Conservation (phyloP, 768 basidiomycete genomes). For the Podaxis rugospora region DNA sequence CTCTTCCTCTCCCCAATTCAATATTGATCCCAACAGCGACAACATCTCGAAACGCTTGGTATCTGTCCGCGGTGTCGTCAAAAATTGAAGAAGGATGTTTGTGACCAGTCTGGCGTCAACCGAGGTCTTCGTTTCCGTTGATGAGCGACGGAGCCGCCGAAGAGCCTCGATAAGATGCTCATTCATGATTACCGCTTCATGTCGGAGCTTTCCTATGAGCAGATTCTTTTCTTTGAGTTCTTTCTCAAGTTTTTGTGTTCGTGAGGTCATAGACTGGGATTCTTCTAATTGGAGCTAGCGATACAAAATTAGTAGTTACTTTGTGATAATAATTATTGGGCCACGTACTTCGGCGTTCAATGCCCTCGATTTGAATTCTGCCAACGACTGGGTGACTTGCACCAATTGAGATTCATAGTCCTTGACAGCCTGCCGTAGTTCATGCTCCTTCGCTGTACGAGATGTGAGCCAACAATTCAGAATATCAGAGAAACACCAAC, state of each 20-base stretch:
- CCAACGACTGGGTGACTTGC: slow-evolving; percentile 67
- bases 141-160: slow-evolving; percentile 84
- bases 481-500: slow-evolving; percentile 40
- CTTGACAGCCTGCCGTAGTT: slow-evolving; percentile 78
- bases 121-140: slow-evolving; percentile 68
- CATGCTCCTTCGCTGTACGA: slow-evolving; percentile 80
- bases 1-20: slow-evolving; percentile 91
- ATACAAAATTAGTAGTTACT: slow-evolving; percentile 1
- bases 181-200: slow-evolving; percentile 97
- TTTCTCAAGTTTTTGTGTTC: slow-evolving; percentile 73
- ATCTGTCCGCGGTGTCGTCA: slow-evolving; percentile 87
- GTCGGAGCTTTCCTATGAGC: slow-evolving; percentile 92
- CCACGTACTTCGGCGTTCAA: slow-evolving; percentile 76
- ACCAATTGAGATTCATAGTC: slow-evolving; percentile 76
- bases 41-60: slow-evolving; percentile 97
- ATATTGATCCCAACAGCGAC: slow-evolving; percentile 77
- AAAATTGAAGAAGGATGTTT: slow-evolving; percentile 87
- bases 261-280: slow-evolving; percentile 56
- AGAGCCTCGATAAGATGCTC: slow-evolving; percentile 97
- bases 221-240: slow-evolving; percentile 94
- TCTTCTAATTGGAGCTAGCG: slow-evolving; percentile 75
- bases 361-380: slow-evolving; percentile 89
- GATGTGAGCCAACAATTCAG: slow-evolving; percentile 1
- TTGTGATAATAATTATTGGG: neutral
- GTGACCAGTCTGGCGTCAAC: slow-evolving; percentile 93